These are phyloP conservation scores for maize (Zea mays) DNA, from an alignment of 176 grass and related monocot species.

Conservation along the genomic window Zm-B73-REFERENCE-NAM-5.0 NC_050102.1:170677001-170677500, in stretches of 20 bases:
- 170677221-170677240: neutral
- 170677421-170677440: too few species aligned
- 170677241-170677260: neutral
- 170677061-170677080: neutral
- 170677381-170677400: too few species aligned
- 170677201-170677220: conserved; percentile 5
- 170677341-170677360: neutral
- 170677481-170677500: neutral
- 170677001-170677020: neutral
- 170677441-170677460: too few species aligned
- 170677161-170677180: neutral
- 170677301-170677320: neutral
- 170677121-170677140: conserved; percentile 12
- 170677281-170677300: neutral
- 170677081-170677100: neutral
- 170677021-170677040: conserved; percentile 17
- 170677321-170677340: neutral
- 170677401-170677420: too few species aligned
- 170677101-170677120: neutral
- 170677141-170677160: neutral
- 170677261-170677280: neutral
- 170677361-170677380: too few species aligned
- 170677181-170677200: neutral
- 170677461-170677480: too few species aligned
- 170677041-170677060: neutral